These are phyloP conservation scores for Ilex paraguariensis DNA, from an alignment of 305 asterid species.

Conservation along the genomic window DNA sequence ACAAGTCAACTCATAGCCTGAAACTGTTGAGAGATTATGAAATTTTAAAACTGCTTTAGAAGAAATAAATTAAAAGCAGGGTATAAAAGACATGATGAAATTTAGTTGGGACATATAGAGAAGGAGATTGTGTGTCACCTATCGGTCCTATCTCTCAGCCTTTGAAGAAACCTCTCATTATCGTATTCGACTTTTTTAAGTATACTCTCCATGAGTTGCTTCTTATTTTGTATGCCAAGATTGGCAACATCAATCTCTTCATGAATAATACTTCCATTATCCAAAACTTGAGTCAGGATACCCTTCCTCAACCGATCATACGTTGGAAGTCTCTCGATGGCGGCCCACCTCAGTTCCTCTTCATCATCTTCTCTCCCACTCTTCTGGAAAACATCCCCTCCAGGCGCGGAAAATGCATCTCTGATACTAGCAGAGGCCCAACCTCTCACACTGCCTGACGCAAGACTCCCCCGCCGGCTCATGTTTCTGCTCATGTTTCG, in stretches of 20 bases:
- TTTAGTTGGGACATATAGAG: too few species aligned
- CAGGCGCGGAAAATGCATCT: not conserved
- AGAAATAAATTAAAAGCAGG: too few species aligned
- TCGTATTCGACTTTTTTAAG: conserved; percentile 26
- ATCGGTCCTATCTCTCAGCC: conserved; percentile 26
- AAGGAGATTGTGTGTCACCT: conserved; percentile 11
- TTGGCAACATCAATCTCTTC: conserved; percentile 32
- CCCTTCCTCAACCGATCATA: conserved; percentile 37
- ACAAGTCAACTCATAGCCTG: too few species aligned
- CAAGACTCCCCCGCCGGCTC: not conserved
- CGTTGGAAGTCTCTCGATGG: conserved; percentile 45
- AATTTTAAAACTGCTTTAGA: too few species aligned
- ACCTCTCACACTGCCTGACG: not conserved
- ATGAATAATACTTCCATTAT: conserved; percentile 26
- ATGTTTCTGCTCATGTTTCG: not conserved
- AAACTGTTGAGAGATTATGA: too few species aligned
- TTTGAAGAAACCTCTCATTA: conserved; percentile 25
- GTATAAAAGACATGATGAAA: too few species aligned
- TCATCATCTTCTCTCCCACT: conserved; percentile 29
- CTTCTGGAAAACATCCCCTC: not conserved
- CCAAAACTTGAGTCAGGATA: conserved; percentile 27
- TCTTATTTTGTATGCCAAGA: conserved; percentile 29
- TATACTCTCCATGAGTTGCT: conserved; percentile 28
- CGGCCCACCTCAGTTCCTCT: conserved; percentile 41
- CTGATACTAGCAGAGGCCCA: not conserved